phyloP scores from a whole-genome alignment of 768 basidiomycete genomes.

The Fomitopsis pulvina region DNA sequence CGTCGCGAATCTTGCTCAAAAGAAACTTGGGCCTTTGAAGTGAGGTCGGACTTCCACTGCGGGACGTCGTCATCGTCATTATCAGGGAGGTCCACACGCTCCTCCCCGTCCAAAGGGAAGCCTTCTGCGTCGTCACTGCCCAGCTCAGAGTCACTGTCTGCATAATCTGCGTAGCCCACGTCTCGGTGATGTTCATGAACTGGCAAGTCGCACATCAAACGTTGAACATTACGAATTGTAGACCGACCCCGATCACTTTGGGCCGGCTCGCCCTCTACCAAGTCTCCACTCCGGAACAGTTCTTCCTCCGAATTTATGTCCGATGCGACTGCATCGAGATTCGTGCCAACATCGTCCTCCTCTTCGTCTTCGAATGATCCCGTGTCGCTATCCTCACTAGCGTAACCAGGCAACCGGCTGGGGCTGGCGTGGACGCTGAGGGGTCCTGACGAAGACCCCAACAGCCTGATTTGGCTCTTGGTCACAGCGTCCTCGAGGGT shows the following conservation, averaged over 20 bases:
- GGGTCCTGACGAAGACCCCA: slow-evolving; percentile 73
- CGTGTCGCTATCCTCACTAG: slow-evolving; percentile 27
- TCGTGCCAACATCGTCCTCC: slow-evolving; percentile 16
- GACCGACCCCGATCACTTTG: slow-evolving; percentile 42
- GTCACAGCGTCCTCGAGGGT: slow-evolving; percentile 85
- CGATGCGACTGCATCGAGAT: slow-evolving; percentile 8
- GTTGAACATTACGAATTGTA: slow-evolving; percentile 33
- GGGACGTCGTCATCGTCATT: slow-evolving; percentile 45
- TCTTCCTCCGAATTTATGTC: no score
- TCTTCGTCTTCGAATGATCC: slow-evolving; percentile 24
- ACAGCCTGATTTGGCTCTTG: slow-evolving; percentile 74
- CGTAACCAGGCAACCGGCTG: slow-evolving; percentile 12
- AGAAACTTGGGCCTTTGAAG: slow-evolving; percentile 38
- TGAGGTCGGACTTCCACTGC: slow-evolving; percentile 69
- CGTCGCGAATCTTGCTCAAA: slow-evolving; percentile 32
- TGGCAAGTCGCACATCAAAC: slow-evolving; percentile 32
- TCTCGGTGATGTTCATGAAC: slow-evolving; percentile 30
- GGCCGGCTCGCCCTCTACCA: slow-evolving; percentile 4
- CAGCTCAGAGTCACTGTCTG: slow-evolving; percentile 76
- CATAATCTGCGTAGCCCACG: slow-evolving; percentile 60
- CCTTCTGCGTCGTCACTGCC: slow-evolving; percentile 44
- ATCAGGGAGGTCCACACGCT: slow-evolving; percentile 34
- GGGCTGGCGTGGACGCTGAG: slow-evolving; percentile 39
- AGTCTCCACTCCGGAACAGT: no score
- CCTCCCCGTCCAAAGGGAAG: slow-evolving; percentile 41